phyloP scores from a whole-genome alignment of 345 rosid genomes.

The Gossypium anomalum region DNA sequence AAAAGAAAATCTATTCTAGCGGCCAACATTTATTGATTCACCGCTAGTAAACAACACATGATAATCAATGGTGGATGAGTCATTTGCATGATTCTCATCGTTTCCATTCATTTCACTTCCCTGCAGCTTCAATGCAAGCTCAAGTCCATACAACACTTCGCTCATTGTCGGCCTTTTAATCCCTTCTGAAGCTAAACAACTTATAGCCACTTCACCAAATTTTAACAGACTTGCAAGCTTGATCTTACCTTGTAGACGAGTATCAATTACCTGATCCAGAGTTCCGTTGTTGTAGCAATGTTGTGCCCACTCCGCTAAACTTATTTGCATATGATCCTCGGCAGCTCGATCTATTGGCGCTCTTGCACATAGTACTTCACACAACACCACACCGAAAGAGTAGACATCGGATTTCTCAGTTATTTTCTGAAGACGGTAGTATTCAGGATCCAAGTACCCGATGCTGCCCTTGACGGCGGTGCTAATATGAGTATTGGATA shows the following conservation, averaged over 20 bases:
- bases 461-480: background rate
- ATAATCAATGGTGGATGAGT: background rate
- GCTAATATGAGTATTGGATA: background rate
- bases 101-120: slow-evolving; percentile 4
- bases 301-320: slow-evolving; percentile 38
- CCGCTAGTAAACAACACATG: background rate
- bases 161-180: slow-evolving; percentile 33
- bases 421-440: background rate
- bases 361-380: slow-evolving; percentile 8
- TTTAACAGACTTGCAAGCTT: slow-evolving; percentile 27
- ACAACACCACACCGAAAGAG: background rate
- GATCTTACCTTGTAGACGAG: slow-evolving; percentile 25
- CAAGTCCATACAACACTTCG: slow-evolving; percentile 36
- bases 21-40: background rate
- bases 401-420: background rate
- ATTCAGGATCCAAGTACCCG: background rate
- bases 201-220: slow-evolving; percentile 28
- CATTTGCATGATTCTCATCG: background rate
- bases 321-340: slow-evolving; percentile 29
- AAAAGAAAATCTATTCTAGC: background rate
- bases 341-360: slow-evolving; percentile 27
- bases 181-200: slow-evolving; percentile 36
- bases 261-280: slow-evolving; percentile 30
- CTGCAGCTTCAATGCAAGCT: slow-evolving; percentile 25
- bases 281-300: slow-evolving; percentile 35